These are phyloP conservation scores for Leccinum holopus DNA, from an alignment of 1,284 basidiomycete species.

Conservation along the genomic window DNA sequence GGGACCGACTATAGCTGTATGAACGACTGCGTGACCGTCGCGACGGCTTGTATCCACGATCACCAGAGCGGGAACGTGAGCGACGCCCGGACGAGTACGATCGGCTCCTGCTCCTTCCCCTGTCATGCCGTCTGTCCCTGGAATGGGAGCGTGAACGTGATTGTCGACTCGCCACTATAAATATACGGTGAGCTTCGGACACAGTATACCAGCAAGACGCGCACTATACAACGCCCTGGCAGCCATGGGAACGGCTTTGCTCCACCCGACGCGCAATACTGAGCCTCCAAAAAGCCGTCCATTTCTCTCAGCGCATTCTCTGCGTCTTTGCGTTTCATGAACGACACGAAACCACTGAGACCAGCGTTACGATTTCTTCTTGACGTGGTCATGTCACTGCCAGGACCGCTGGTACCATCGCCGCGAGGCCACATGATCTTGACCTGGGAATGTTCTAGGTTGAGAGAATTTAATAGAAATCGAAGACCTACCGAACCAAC, in stretches of 20 bases:
- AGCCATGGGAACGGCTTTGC: conserved; percentile 89
- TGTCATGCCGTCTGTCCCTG: conserved; percentile 21
- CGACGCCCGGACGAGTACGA: conserved; percentile 42
- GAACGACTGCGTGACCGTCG: conserved; percentile 47
- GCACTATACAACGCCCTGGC: conserved; percentile 77
- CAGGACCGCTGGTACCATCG: conserved; percentile 61
- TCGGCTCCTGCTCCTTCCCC: conserved; percentile 36
- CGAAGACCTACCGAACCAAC: conserved; percentile 59
- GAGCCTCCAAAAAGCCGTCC: conserved; percentile 93
- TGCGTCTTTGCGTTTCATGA: conserved; percentile 90
- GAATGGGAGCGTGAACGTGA: conserved; percentile 37
- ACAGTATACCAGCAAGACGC: conserved; percentile 22
- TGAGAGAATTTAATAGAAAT: not conserved
- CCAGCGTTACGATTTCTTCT: conserved; percentile 68
- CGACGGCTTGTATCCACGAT: conserved; percentile 31
- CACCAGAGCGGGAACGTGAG: conserved; percentile 52
- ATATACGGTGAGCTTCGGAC: not conserved
- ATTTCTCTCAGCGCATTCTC: conserved; percentile 83
- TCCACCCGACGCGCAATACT: conserved; percentile 88
- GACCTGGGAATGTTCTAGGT: conserved; percentile 47
- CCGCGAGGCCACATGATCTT: conserved; percentile 96
- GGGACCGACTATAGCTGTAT: conserved; percentile 44
- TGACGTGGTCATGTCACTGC: conserved; percentile 70
- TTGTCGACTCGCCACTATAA: conserved; percentile 34
- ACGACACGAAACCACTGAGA: conserved; percentile 93